Percentiles rank a stretch among this genome's conserved stretches.
phyloP scores from a whole-genome alignment of 2,329 filamentous ascomycete species.

The Aspergillus awamori region DNA sequence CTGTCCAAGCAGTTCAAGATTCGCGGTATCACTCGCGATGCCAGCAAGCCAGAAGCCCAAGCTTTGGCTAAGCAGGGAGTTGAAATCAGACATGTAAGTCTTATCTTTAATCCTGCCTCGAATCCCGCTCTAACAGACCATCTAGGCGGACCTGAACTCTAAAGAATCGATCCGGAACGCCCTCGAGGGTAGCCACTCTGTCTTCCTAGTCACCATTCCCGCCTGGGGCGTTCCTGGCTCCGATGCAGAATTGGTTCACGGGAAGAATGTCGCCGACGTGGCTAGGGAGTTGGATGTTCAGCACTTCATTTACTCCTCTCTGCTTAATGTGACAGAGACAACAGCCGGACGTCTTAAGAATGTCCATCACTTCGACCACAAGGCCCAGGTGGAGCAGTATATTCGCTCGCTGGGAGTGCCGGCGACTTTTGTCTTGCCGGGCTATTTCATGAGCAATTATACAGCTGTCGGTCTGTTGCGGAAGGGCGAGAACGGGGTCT shows the following conservation, averaged over 20 bases:
- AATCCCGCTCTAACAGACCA: not conserved
- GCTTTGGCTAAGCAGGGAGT: not conserved
- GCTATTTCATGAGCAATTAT: slow-evolving; percentile 50
- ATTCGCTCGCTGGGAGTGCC: slow-evolving; percentile 37
- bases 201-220: slow-evolving; percentile 54
- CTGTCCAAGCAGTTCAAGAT: slow-evolving; percentile 11
- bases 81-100: not conserved
- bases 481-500: slow-evolving; percentile 30
- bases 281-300: slow-evolving; percentile 39
- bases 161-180: slow-evolving; percentile 45
- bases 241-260: slow-evolving; percentile 36
- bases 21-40: slow-evolving; percentile 12
- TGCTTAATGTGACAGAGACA: slow-evolving; percentile 35
- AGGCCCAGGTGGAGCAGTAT: slow-evolving; percentile 44
- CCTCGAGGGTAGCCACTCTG: slow-evolving; percentile 49
- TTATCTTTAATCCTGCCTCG: too few relatives aligned
- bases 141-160: slow-evolving; percentile 44
- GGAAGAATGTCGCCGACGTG: slow-evolving; percentile 44
- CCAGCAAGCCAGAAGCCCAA: slow-evolving; percentile 10
- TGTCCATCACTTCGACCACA: slow-evolving; percentile 46
- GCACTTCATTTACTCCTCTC: slow-evolving; percentile 46
- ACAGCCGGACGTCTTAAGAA: slow-evolving; percentile 39
- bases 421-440: slow-evolving; percentile 47
- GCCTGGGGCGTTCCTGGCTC: slow-evolving; percentile 27
- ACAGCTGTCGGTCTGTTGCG: slow-evolving; percentile 25